Evolutionary conservation across 257 asterid genomes (phyloP), one percentile per base, ranked within the genome.

Genomic region (Fraxinus cuspidata): DNA sequence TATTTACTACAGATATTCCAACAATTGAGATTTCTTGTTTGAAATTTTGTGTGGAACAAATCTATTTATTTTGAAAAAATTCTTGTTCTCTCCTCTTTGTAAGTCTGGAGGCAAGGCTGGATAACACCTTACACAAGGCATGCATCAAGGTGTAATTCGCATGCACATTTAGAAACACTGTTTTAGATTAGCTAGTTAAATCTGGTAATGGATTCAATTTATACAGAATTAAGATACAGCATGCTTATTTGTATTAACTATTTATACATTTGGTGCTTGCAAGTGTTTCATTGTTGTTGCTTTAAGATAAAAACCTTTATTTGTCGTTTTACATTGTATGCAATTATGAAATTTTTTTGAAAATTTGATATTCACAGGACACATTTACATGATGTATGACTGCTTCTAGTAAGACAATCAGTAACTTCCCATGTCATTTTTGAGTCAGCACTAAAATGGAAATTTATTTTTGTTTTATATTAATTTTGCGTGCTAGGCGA

Each of bases 401-500:
- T 37, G 37, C 80, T 64, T 35, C 31, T 23, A 2, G 51, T 58
- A 28, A 29, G 74, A 49, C 78, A 70, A 38, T 31, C 15, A 44
- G 75, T 25, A 67, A 66, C 71, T 70, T 77, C 35, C 34, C 53
- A 19, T 73, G 35, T 31, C 32, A 71, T 80, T 53, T 71, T 66
- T 71, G 47, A 77, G 73, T 75, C 72, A 73, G 69, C 58, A 11
- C 53, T 67, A 16, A n/a, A 64, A 53, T 51, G 53, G 71, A 64
- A 34, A 1, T 44, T 69, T 32, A 73, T 49, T 35, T 49, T 23
- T 38, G 19, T 51, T 66, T 21, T 1, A 32, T 58, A 12, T 80
- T 25, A 27, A 38, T 74, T 81, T 81, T 64, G 63, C 51, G 38
- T 80, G 49, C 53, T 70, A 95, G 99, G 97, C 87, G 91, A 85